phyloP scores from a whole-genome alignment of 2,329 filamentous ascomycete genomes.

The Sarocladium brachiariae region DNA sequence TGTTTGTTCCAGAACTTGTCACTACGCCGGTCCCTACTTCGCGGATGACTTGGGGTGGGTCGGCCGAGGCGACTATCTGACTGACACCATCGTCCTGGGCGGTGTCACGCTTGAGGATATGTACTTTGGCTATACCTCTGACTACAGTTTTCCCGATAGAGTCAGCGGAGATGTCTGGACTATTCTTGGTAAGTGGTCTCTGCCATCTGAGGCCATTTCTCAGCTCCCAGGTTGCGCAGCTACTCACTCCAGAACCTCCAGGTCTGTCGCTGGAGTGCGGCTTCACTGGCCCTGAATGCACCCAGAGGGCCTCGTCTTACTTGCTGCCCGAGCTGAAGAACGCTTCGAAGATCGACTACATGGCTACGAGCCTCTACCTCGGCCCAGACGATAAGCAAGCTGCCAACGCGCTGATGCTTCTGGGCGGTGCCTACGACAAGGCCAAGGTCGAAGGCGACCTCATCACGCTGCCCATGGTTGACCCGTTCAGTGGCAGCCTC shows the following conservation, averaged over 20 bases:
- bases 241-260: too few species aligned
- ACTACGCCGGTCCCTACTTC: neutral
- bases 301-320: constrained; percentile 14
- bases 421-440: constrained; percentile 3
- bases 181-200: neutral
- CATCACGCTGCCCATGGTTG: constrained; percentile 3
- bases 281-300: constrained; percentile 10
- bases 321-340: constrained; percentile 6
- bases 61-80: neutral
- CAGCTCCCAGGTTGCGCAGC: too few species aligned
- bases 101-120: neutral
- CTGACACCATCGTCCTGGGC: neutral
- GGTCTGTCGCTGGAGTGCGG: constrained; percentile 5
- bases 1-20: neutral
- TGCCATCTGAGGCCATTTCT: too few species aligned
- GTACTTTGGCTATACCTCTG: constrained; percentile 4
- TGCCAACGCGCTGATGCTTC: constrained; percentile 1
- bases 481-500: neutral
- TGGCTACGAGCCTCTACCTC: constrained; percentile 5
- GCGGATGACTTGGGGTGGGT: neutral
- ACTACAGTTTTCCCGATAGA: neutral
- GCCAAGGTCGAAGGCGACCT: constrained; percentile 2
- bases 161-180: neutral
- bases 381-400: constrained; percentile 3
- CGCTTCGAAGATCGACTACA: neutral